phyloP scores from a whole-genome alignment of 805 yeast genomes.

The Ogataea pini region DNA sequence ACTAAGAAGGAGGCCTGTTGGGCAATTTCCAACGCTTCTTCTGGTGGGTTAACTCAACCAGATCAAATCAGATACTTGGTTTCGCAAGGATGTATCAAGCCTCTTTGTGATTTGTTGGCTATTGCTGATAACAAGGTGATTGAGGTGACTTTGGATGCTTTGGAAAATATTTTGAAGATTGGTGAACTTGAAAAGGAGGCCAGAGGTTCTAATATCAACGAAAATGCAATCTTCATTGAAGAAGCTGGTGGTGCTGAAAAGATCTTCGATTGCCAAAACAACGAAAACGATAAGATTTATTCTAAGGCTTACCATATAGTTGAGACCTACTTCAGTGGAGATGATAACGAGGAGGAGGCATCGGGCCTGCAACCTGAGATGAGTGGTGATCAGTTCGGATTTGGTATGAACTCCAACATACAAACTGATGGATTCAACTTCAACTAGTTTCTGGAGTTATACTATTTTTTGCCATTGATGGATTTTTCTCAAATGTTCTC shows the following conservation, averaged over 20 bases:
- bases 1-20: conserved; percentile 99
- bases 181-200: conserved; percentile 92
- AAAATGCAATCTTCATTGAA: conserved; percentile 88
- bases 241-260: conserved; percentile 99
- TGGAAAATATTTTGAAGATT: conserved; percentile 89
- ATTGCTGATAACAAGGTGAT: conserved; percentile 89
- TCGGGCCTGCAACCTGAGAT: conserved; percentile 72
- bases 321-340: conserved; percentile 88
- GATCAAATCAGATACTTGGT: conserved; percentile 93
- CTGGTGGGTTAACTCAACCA: conserved; percentile 90
- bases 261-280: conserved; percentile 88
- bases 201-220: conserved; percentile 67
- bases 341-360: conserved; percentile 62
- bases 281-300: conserved; percentile 89
- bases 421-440: conserved; percentile 53
- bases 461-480: not conserved
- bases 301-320: conserved; percentile 87
- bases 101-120: conserved; percentile 87
- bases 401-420: conserved; percentile 65
- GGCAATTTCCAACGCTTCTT: conserved; percentile 97
- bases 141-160: conserved; percentile 92
- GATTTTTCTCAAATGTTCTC: not conserved
- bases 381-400: conserved; percentile 83
- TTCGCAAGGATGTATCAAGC: conserved; percentile 94
- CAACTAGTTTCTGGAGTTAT: conserved; percentile 24